Evolutionary conservation across 805 yeast species (phyloP).

Genomic region (Yarrowia yakushimensis): DNA sequence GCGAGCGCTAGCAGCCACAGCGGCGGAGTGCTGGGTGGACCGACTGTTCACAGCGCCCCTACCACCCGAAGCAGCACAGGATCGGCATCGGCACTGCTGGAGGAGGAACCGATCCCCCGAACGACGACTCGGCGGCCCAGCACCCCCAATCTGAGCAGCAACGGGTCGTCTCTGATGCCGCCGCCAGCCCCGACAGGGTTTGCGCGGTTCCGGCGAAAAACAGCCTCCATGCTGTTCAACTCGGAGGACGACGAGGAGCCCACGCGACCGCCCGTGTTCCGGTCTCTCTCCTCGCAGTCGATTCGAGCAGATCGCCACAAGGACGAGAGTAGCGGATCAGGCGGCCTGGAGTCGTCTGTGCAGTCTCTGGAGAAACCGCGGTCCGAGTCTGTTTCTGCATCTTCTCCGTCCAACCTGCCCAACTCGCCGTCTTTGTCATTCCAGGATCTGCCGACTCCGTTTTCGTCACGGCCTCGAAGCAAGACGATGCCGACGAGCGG

Average conservation of each 20-base stretch:
- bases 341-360: not conserved
- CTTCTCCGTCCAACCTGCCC: not conserved
- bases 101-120: not conserved
- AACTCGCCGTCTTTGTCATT: slow-evolving; percentile 3
- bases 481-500: slow-evolving; percentile 14
- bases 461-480: not conserved
- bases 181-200: slow-evolving; percentile 14
- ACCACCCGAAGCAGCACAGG: not conserved
- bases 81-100: not conserved
- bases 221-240: slow-evolving; percentile 9
- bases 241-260: slow-evolving; percentile 22
- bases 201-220: slow-evolving; percentile 1
- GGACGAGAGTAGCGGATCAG: not conserved
- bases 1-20: not conserved
- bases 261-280: not conserved
- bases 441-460: slow-evolving; percentile 15
- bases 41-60: not conserved
- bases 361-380: not conserved
- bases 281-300: slow-evolving; percentile 12
- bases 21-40: not conserved
- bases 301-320: not conserved
- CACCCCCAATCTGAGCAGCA: not conserved
- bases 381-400: not conserved
- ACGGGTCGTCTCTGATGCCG: not conserved
- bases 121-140: not conserved